Evolutionary conservation across 169 alveolate genomes (phyloP).

Genomic region (Babesia caballi): DNA sequence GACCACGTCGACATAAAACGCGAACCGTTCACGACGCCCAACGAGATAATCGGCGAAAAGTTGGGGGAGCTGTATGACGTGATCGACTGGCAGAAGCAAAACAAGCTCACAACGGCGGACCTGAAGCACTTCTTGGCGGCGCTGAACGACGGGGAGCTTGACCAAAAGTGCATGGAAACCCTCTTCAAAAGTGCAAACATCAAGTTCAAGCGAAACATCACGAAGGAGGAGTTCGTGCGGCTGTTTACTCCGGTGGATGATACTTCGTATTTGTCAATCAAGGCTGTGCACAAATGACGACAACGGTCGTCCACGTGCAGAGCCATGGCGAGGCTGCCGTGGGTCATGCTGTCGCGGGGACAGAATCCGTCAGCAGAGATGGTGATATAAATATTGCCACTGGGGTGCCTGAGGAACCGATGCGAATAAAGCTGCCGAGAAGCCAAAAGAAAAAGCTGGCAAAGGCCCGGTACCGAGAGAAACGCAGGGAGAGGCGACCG

Average conservation of each 20-base stretch:
- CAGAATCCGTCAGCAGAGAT: neutral
- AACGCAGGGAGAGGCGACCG: slow-evolving; percentile 32
- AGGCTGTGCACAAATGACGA: slow-evolving; percentile 14
- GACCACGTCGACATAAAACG: slow-evolving; percentile 28
- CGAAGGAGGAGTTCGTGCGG: slow-evolving; percentile 41
- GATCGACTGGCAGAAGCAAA: slow-evolving; percentile 52
- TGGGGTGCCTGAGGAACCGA: neutral
- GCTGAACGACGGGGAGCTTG: slow-evolving; percentile 59
- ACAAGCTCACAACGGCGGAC: slow-evolving; percentile 49
- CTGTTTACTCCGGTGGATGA: slow-evolving; percentile 47
- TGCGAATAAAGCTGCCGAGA: slow-evolving; percentile 22
- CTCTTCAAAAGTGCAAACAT: slow-evolving; percentile 27
- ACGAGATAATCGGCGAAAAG: slow-evolving; percentile 8
- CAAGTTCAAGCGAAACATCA: slow-evolving; percentile 31
- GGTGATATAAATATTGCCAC: neutral
- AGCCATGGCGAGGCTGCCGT: neutral
- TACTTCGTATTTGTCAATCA: slow-evolving; percentile 47
- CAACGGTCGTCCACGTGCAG: neutral
- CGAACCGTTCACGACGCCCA: slow-evolving; percentile 26
- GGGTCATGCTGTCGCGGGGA: neutral
- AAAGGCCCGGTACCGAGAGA: slow-evolving; percentile 11
- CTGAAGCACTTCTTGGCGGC: slow-evolving; percentile 54
- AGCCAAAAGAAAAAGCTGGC: slow-evolving; percentile 47
- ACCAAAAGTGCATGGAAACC: slow-evolving; percentile 6
- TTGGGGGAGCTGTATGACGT: slow-evolving; percentile 41